These are phyloP conservation scores for Ananas comosus DNA, from an alignment of 176 grass and related monocot genomes.

Conservation along the genomic window DNA sequence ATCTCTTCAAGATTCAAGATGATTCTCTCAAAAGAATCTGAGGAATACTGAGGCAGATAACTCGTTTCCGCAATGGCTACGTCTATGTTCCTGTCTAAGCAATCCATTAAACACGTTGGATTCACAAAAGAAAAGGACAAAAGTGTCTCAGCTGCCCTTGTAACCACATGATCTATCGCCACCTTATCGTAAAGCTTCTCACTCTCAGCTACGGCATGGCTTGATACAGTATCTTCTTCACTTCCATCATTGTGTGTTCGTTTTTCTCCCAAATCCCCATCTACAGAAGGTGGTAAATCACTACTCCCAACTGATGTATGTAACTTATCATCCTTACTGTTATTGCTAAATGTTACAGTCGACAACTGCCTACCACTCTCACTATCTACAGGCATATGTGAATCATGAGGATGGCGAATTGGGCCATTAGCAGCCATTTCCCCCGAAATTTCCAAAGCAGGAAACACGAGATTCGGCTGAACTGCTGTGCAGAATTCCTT, in stretches of 20 bases:
- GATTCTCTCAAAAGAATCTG: slow-evolving; percentile 58
- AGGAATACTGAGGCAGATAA: slow-evolving; percentile 24
- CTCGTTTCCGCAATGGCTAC: slow-evolving; percentile 9
- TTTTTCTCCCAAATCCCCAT: slow-evolving; percentile 14
- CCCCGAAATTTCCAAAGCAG: too few relatives aligned
- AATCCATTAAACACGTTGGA: slow-evolving; percentile 7
- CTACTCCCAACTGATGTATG: slow-evolving; percentile 40
- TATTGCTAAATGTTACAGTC: slow-evolving; percentile 21
- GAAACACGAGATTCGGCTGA: background rate
- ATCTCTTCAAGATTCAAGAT: slow-evolving; percentile 54
- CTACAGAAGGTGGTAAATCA: slow-evolving; percentile 25
- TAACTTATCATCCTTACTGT: slow-evolving; percentile 29
- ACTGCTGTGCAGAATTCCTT: slow-evolving; percentile 43
- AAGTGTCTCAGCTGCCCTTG: slow-evolving; percentile 58
- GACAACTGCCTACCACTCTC: slow-evolving; percentile 22
- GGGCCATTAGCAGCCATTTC: too few relatives aligned
- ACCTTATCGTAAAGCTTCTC: background rate
- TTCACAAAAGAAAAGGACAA: slow-evolving; percentile 46
- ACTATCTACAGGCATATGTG: background rate
- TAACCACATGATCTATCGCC: slow-evolving; percentile 16
- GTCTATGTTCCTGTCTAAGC: slow-evolving; percentile 8
- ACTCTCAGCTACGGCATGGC: slow-evolving; percentile 19
- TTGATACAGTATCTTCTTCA: slow-evolving; percentile 42
- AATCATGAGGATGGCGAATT: too few relatives aligned
- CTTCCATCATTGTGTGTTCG: slow-evolving; percentile 20